Conservation (phyloP, 2,329 filamentous ascomycete species). For the Exserohilum turcica region DNA sequence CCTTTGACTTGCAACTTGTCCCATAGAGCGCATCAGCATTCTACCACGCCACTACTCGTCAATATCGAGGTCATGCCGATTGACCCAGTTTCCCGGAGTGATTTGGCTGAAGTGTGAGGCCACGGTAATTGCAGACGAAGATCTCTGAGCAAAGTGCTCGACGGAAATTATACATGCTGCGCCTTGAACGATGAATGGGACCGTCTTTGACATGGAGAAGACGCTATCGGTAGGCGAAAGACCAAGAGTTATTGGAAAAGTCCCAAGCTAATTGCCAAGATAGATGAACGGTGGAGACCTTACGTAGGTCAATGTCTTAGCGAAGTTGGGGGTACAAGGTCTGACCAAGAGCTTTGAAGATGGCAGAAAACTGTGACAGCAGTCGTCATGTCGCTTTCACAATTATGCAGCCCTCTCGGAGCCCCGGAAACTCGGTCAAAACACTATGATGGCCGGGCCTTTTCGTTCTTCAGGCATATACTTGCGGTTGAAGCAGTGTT, state of each 20-base stretch:
- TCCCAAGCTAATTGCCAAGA: neutral
- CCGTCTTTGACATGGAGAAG: neutral
- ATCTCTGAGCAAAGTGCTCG: slow-evolving; percentile 17
- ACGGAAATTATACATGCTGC: slow-evolving; percentile 20
- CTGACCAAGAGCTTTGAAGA: neutral
- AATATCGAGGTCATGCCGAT: neutral
- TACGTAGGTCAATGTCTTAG: no score
- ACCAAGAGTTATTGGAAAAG: neutral
- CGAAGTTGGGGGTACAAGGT: neutral
- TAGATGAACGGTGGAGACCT: neutral
- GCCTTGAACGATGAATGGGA: slow-evolving; percentile 16
- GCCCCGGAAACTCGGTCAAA: neutral
- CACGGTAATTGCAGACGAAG: slow-evolving; percentile 1
- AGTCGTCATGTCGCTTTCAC: neutral
- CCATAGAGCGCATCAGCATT: neutral
- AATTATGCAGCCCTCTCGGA: neutral
- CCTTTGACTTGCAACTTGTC: neutral
- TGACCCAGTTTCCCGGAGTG: slow-evolving; percentile 1
- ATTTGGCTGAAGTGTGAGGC: neutral
- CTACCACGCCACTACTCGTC: neutral
- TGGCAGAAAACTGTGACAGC: neutral
- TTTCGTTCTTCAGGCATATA: neutral
- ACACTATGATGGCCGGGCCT: neutral
- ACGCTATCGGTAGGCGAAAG: neutral
- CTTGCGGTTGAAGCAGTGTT: neutral